These are phyloP conservation scores for Halteria grandinella DNA, from an alignment of 73 alveolate genomes.

Conservation along the genomic window DNA sequence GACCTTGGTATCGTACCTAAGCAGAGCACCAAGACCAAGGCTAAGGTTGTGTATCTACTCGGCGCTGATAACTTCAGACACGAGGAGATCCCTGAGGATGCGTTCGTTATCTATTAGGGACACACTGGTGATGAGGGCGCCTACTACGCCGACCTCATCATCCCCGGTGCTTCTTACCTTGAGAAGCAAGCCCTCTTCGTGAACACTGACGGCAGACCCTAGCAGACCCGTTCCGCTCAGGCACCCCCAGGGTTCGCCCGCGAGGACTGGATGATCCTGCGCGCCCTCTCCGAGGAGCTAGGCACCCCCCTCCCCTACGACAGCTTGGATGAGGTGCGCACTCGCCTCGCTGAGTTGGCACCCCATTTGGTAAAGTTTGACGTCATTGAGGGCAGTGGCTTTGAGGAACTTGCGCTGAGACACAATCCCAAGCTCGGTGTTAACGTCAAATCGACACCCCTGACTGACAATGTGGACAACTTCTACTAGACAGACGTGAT, in stretches of 20 bases:
- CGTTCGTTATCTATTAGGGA: conserved; percentile 88
- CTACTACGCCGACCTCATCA: conserved; percentile 82
- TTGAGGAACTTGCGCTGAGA: conserved; percentile 68
- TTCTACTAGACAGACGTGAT: conserved; percentile 93
- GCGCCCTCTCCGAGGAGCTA: conserved; percentile 88
- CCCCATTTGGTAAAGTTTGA: conserved; percentile 90
- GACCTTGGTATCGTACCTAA: conserved; percentile 86
- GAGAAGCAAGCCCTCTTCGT: conserved; percentile 88
- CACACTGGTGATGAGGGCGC: conserved; percentile 96
- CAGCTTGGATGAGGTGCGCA: conserved; percentile 79
- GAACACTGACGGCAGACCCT: conserved; percentile 92
- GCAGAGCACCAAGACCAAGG: conserved; percentile 42
- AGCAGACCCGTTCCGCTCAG: conserved; percentile 69
- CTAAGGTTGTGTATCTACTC: conserved; percentile 79
- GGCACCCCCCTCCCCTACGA: conserved; percentile 90
- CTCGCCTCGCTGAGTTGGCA: conserved; percentile 89
- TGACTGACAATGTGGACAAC: conserved; percentile 76
- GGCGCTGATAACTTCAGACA: conserved; percentile 88
- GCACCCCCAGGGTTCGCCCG: conserved; percentile 88
- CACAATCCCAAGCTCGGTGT: not conserved
- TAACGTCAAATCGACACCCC: conserved; percentile 53
- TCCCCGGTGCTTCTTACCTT: conserved; percentile 91
- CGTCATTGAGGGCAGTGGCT: conserved; percentile 77
- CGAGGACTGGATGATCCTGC: conserved; percentile 89
- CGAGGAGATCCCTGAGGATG: conserved; percentile 89